Conservation (phyloP, 768 basidiomycete species). For the Lactifluus pinguis region DNA sequence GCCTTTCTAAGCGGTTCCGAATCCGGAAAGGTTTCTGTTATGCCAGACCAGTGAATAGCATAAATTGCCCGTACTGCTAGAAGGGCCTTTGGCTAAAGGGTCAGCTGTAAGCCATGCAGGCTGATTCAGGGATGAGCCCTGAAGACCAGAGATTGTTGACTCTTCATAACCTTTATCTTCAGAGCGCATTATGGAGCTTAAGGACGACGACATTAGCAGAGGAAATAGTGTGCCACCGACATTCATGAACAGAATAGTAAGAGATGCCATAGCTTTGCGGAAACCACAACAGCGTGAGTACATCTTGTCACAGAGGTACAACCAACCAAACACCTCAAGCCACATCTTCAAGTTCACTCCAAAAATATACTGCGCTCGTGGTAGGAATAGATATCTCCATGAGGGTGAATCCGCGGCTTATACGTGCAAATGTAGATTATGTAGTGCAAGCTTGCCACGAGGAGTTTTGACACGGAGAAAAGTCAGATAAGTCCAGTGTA, state of each 20-base stretch:
- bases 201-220: not conserved
- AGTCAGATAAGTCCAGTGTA: not conserved
- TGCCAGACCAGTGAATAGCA: not conserved
- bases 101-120: not conserved
- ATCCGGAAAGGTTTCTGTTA: not conserved
- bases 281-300: constrained; percentile 1
- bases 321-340: not conserved
- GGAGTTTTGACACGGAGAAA: not conserved
- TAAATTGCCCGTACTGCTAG: not conserved
- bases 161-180: no score
- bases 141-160: no score
- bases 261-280: not conserved
- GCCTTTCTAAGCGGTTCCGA: not conserved
- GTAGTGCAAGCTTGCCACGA: not conserved
- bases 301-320: not conserved
- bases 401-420: not conserved
- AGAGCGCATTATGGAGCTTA: no score
- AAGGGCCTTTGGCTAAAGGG: no score
- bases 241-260: not conserved
- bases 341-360: not conserved
- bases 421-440: not conserved
- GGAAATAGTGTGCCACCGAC: not conserved
- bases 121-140: not conserved
- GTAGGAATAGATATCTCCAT: not conserved
- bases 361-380: not conserved